Evolutionary conservation across 2,329 filamentous ascomycete genomes (phyloP).

Genomic region (Triangularia setosa): DNA sequence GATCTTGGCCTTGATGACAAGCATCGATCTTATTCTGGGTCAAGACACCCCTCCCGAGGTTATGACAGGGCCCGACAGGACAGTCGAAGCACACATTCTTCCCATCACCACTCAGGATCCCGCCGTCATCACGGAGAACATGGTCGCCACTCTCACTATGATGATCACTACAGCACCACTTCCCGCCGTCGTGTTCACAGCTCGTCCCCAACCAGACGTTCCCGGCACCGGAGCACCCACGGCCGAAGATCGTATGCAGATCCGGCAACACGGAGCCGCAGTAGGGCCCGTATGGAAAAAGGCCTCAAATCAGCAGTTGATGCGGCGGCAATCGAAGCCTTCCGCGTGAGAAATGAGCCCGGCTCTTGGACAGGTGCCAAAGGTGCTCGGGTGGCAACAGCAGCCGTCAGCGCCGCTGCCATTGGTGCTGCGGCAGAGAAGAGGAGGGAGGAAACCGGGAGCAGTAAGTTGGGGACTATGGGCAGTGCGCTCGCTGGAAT

Average conservation of each 20-base stretch:
- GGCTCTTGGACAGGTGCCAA: constrained; percentile 24
- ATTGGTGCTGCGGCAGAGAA: constrained; percentile 20
- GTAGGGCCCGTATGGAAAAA: constrained; percentile 14
- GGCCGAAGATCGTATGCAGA: not conserved
- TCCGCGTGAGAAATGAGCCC: constrained; percentile 24
- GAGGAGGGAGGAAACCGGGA: constrained; percentile 1
- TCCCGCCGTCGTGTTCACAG: constrained; percentile 8
- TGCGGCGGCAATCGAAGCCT: constrained; percentile 25
- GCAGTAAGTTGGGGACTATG: constrained; percentile 15
- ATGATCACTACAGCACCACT: not conserved
- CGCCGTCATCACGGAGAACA: not conserved
- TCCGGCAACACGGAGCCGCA: constrained; percentile 5
- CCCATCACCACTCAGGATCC: constrained; percentile 1
- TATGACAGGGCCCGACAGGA: constrained; percentile 6
- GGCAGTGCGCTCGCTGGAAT: constrained; percentile 23
- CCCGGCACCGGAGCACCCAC: not conserved
- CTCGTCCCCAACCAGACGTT: not conserved
- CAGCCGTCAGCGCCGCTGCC: constrained; percentile 22
- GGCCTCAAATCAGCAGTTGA: constrained; percentile 21
- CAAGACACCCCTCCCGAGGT: constrained; percentile 6
- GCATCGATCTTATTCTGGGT: not conserved
- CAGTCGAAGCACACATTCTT: not conserved
- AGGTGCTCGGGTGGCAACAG: constrained; percentile 21
- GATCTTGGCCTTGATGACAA: constrained; percentile 12
- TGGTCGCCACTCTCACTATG: not conserved